These are phyloP conservation scores for Lachancea thermotolerans DNA, from an alignment of 805 yeast genomes.

Conservation along the genomic window DNA sequence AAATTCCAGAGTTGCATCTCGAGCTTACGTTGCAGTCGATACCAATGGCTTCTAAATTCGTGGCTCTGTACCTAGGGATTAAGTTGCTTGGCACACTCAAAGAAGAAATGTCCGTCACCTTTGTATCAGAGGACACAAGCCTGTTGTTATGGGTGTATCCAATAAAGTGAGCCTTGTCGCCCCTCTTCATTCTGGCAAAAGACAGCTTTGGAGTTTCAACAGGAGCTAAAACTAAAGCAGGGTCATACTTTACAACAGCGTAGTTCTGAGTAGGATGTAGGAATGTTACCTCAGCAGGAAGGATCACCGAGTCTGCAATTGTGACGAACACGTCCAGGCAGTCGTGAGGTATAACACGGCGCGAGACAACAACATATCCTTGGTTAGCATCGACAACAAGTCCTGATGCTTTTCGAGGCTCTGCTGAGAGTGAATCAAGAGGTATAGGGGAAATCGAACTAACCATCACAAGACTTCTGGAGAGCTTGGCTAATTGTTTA, in stretches of 20 bases:
- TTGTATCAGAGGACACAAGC: slow-evolving; percentile 65
- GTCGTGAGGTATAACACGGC: slow-evolving; percentile 78
- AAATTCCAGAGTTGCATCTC: slow-evolving; percentile 73
- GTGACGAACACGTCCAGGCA: slow-evolving; percentile 62
- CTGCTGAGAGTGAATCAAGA: slow-evolving; percentile 66
- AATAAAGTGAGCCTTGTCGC: slow-evolving; percentile 69
- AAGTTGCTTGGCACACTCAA: slow-evolving; percentile 64
- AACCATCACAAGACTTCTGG: slow-evolving; percentile 67
- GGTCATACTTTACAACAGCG: slow-evolving; percentile 78
- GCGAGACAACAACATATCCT: slow-evolving; percentile 74
- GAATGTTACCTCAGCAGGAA: slow-evolving; percentile 75
- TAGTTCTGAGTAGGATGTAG: slow-evolving; percentile 84
- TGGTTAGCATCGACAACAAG: slow-evolving; percentile 71
- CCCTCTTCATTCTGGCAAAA: slow-evolving; percentile 52
- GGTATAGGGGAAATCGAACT: slow-evolving; percentile 58
- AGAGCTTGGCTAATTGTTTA: slow-evolving; percentile 45
- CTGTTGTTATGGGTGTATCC: slow-evolving; percentile 72
- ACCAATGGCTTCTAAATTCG: slow-evolving; percentile 70
- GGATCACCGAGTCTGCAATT: slow-evolving; percentile 76
- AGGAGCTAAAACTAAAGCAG: slow-evolving; percentile 62
- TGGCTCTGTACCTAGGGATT: slow-evolving; percentile 77
- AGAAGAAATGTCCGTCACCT: slow-evolving; percentile 69
- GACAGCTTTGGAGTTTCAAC: slow-evolving; percentile 62
- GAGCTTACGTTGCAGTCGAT: slow-evolving; percentile 66
- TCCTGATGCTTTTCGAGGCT: slow-evolving; percentile 62